A percentile compares a stretch with the other conserved stretches of the same genome.
phyloP scores from a whole-genome alignment of 805 yeast species.

The Ogataea saltuana region DNA sequence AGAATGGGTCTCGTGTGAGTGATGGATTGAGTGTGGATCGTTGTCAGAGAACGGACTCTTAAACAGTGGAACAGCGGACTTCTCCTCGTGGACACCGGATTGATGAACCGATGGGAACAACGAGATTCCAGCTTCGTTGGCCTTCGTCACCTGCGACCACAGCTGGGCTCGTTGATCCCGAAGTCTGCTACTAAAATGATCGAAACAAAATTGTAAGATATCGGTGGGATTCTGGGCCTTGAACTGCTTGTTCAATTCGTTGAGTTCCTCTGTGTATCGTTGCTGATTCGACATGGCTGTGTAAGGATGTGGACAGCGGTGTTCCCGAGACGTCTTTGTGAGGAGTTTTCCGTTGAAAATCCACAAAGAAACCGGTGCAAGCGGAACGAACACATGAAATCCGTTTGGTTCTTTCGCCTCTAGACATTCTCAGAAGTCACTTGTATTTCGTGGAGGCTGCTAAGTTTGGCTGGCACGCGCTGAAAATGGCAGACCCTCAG shows the following conservation, averaged over 20 bases:
- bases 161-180: slow-evolving; percentile 57
- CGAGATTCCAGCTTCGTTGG: slow-evolving; percentile 51
- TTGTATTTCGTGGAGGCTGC: slow-evolving; percentile 7
- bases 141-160: slow-evolving; percentile 52
- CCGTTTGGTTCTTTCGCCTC: slow-evolving; percentile 1
- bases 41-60: slow-evolving; percentile 64
- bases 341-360: no score
- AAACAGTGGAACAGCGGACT: slow-evolving; percentile 40
- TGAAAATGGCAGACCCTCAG: not conserved
- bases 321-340: no score
- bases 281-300: slow-evolving; percentile 25
- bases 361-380: no score
- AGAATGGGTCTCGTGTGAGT: slow-evolving; percentile 30
- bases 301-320: not conserved
- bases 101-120: slow-evolving; percentile 22
- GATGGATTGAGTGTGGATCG: slow-evolving; percentile 57
- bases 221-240: slow-evolving; percentile 60
- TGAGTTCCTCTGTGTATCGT: slow-evolving; percentile 47
- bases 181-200: slow-evolving; percentile 63
- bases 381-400: no score
- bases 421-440: slow-evolving; percentile 3
- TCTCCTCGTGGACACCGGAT: slow-evolving; percentile 22
- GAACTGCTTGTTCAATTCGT: slow-evolving; percentile 60
- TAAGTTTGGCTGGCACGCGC: not conserved
- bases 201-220: slow-evolving; percentile 72